A percentile compares a stretch with the other conserved stretches of the same genome.
These are phyloP conservation scores for Rhamnella rubrinervis DNA, from an alignment of 331 rosid species.

Conservation along the genomic window DNA sequence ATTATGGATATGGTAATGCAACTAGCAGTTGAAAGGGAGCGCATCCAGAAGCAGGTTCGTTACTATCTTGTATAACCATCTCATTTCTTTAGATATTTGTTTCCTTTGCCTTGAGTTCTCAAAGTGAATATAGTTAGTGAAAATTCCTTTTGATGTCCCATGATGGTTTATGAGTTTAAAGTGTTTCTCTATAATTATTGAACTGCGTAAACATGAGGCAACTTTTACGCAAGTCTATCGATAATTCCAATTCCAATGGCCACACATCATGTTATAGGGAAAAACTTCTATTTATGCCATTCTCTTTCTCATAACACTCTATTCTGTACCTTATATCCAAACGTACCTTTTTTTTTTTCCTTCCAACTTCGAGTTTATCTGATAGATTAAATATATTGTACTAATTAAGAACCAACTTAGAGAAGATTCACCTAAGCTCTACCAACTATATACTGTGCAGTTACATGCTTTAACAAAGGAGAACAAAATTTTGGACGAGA, in stretches of 20 bases:
- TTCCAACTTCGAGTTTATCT: too few species aligned
- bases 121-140: not conserved
- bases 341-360: too few species aligned
- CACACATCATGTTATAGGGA: not conserved
- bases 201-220: not conserved
- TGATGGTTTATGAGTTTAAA: not conserved
- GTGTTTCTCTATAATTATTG: not conserved
- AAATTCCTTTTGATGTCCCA: not conserved
- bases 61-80: conserved; percentile 14
- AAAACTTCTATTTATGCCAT: too few species aligned
- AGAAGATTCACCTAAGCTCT: not conserved
- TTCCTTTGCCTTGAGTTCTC: not conserved
- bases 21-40: conserved; percentile 71
- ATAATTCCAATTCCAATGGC: not conserved
- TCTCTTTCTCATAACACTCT: too few species aligned
- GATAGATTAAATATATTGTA: not conserved
- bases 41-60: conserved; percentile 69
- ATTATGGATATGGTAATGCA: conserved; percentile 74
- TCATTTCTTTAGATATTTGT: conserved; percentile 1
- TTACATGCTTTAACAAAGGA: conserved; percentile 48
- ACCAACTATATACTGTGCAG: conserved; percentile 44
- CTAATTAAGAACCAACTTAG: conserved; percentile 8
- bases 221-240: not conserved
- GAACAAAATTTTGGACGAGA: conserved; percentile 48
- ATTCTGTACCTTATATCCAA: too few species aligned